Conservation (phyloP, 306 rosid species). For the Cicer yamashitae region DNA sequence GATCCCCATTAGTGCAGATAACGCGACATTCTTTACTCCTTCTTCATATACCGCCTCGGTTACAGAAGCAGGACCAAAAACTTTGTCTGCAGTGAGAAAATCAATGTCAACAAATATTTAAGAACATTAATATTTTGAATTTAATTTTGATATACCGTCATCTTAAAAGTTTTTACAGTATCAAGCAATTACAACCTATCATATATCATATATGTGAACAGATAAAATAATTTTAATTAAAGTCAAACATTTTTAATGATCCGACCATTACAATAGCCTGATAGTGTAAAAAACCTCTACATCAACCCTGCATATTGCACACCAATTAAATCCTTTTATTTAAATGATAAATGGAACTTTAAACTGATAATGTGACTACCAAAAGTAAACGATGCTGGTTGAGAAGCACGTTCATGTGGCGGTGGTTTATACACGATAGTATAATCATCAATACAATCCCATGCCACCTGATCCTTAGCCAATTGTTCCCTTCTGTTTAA, state of each 20-base stretch:
- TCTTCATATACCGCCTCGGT: constrained; percentile 93
- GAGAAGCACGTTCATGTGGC: constrained; percentile 68
- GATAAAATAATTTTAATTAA: too few species aligned
- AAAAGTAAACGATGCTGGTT: constrained; percentile 76
- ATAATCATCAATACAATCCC: constrained; percentile 87
- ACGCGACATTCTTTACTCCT: constrained; percentile 92
- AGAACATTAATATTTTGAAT: not conserved
- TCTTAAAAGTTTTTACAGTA: too few species aligned
- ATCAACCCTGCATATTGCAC: too few species aligned
- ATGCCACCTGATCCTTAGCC: constrained; percentile 92
- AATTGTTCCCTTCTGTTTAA: constrained; percentile 84
- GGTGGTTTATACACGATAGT: constrained; percentile 76
- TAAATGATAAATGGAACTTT: not conserved
- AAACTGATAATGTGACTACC: constrained; percentile 57
- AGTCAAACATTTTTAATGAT: too few species aligned
- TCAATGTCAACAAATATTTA: constrained; percentile 20
- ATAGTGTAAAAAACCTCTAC: too few species aligned
- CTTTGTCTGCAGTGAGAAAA: constrained; percentile 74
- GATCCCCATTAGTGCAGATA: constrained; percentile 93
- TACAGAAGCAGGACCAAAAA: constrained; percentile 71
- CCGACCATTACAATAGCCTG: too few species aligned
- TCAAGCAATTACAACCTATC: too few species aligned
- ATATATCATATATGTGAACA: too few species aligned
- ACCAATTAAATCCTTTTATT: not conserved
- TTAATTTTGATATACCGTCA: not conserved